Base-by-base conservation (phyloP, 768 basidiomycete genomes). In the Boletus speciosus region DNA sequence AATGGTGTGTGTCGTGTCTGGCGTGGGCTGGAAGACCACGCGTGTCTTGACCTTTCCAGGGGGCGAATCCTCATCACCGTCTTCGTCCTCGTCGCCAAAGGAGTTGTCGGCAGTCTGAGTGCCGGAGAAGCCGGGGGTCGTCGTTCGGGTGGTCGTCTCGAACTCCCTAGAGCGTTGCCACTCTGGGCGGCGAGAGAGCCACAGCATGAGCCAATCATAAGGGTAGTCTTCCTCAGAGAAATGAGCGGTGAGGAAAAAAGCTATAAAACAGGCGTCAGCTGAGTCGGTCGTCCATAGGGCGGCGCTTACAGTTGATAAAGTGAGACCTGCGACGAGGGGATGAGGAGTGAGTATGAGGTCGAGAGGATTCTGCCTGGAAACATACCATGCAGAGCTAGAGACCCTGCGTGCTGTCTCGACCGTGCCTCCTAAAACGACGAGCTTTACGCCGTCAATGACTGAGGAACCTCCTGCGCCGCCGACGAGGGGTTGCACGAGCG, bases 131-230 rank as follows among this genome's bases (percentile, higher is more conserved):
- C 84, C 82, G 3, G 85, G 81, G 4, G 82, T 83, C 11, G 83
- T 76, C 0, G 85, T 80, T 36, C 90, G 82, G 12, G 90, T 92
- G 16, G 90, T 93, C 0, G 90, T 91, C 73, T 93, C 90, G 56
- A 93, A 91, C 71, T 93, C 90, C 52, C 90, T 82, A 8, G 90
- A 90, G 37, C 89, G 85, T 64, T 92, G 90, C 90, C 90, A 92
- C 70, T 92, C 90, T 39, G 90, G 79, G 75, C 88, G 80, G 48
- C 88, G 84, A 40, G 88, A 88, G 46, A 93, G 82, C 90, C 90
- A 93, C 32, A 91, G 79, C 88, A 92, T 92, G 49, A 93, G 79
- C 90, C 90, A 93, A 72, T 93, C 90, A 61, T 91, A 93, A 4
- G 90, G 90, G 59, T 88, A 88, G 66, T 93, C 90, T 70, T 93